Base-by-base conservation (phyloP, 2,329 filamentous ascomycete genomes). In the Metarhizium humberi region DNA sequence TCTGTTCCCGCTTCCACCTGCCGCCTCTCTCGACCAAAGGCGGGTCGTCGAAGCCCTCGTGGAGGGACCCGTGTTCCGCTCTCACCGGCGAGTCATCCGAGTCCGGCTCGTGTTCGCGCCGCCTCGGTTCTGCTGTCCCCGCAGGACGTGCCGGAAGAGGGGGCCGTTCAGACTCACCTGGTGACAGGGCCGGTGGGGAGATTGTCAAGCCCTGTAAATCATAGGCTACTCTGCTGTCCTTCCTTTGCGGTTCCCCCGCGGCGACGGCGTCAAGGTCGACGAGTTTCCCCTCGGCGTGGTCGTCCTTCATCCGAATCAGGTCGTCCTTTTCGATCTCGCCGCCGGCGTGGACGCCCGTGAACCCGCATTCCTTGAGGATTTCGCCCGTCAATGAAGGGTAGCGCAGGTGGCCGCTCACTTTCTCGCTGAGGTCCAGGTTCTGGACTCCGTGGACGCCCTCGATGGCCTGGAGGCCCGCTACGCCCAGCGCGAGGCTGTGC, bases 391-490 rank as follows among this genome's bases (percentile, higher is more conserved):
- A 66, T 1, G 67, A 67, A 0, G 80, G 77, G 59, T 78, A 82
- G 30, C 79, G 74, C 49, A 80, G 64, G 59, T 83, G 79, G 4
- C 78, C 77, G 60, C 70, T 74, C 51, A 82, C 78, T n/a, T 75
- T 71, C 5, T 73, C 72, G 58, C 76, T 81, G 29, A 82, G 68
- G 55, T 82, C 69, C 16, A 82, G 62, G 58, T 82, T 82, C 58
- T 77, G 69, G 65, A 94, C 78, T 2, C 86, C 86, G 5, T 81
- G 78, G 16, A 92, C 81, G 8, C 78, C 80, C 56, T 83, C 64
- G 29, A 95, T 81, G 36, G 83, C 78, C 66, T 96, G 88, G 1
- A 97, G 74, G 0, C 92, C 92, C 0, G 91, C 91, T 46, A 96
- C 82, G 3, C 92, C 92, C 45, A 88, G 79, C 60, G 94, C 87